Evolutionary conservation across 2,329 filamentous ascomycete genomes (phyloP), one percentile per base, ranked within the genome.

Genomic region (Aureobasidium sp.): DNA sequence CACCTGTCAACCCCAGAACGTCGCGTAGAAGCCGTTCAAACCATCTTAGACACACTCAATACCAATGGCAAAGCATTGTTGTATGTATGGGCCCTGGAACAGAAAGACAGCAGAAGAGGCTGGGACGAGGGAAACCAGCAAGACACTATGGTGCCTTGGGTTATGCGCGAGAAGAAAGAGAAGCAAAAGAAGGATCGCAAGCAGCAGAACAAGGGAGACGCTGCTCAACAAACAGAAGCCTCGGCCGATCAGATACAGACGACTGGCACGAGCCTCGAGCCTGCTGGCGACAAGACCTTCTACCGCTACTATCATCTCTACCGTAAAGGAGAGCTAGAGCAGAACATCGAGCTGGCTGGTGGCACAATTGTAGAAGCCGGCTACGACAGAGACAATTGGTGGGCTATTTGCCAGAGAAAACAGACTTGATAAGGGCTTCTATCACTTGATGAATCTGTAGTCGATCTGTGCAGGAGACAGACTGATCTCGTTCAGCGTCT

Each of bases 361-460:
- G 94, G 92, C 8, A 76, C 75, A 53, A 85, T 97, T 15, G 69
- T 94, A 29, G 86, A 90, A 66, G 85, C 85, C 63, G 94, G 94
- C 37, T 99, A 97, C 75, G 94, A 99, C 72, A 92, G 87, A 77
- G 94, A 97, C 72, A 99, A 99, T 76, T 97, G 94, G 94, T 99
- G 93, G 93, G 91, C 86, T 59, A 86, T 96, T 71, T 82, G 66
- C 21, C 49, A 53, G 58, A 63, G 64, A 36, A 57, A 55, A 42
- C 57, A 54, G 53, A 44, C 44, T 50, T 62, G 52, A 62, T 58
- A 36, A 45, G 36, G 7, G 21, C 7, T 11, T 52, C 54, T 59
- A 62, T 62, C 62, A 42, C 50, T 61, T 63, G 42, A 39, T 47
- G 44, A 58, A 59, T 30, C 62, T 54, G 42, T 47, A 42, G 44